A percentile compares a stretch with the other conserved stretches of the same genome.
Evolutionary conservation across 2,329 filamentous ascomycete genomes (phyloP).

Genomic region (Drechslerella stenobrocha): DNA sequence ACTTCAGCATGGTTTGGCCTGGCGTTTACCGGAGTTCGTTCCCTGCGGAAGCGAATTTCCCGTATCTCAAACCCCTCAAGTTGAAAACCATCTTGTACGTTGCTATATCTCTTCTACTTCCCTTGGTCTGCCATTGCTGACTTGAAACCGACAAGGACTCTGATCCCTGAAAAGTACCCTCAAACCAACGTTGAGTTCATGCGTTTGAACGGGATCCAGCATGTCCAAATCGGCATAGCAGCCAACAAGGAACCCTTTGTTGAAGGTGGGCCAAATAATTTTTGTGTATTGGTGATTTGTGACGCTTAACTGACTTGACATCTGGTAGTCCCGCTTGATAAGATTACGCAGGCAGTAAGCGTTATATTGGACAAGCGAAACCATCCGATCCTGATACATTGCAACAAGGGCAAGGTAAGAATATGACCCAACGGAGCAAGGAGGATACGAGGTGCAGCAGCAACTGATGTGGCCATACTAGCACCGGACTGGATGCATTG

Average conservation of each 20-base stretch:
- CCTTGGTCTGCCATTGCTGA: background rate
- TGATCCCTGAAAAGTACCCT: conserved; percentile 60
- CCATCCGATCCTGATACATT: conserved; percentile 82
- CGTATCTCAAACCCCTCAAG: conserved; percentile 68
- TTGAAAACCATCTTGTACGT: conserved; percentile 79
- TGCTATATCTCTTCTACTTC: background rate
- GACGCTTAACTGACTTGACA: conserved; percentile 44
- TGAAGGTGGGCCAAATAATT: conserved; percentile 56
- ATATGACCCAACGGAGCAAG: conserved; percentile 13
- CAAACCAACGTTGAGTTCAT: conserved; percentile 66
- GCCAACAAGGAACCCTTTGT: conserved; percentile 79
- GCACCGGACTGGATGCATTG: conserved; percentile 89
- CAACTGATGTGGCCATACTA: conserved; percentile 54
- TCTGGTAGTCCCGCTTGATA: conserved; percentile 61
- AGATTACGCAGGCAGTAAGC: conserved; percentile 71
- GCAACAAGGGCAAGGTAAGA: conserved; percentile 81
- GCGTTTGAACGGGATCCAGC: conserved; percentile 67
- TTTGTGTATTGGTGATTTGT: conserved; percentile 16
- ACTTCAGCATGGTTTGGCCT: conserved; percentile 75
- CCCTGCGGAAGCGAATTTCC: conserved; percentile 70
- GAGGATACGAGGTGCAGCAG: conserved; percentile 11
- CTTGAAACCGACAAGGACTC: conserved; percentile 55
- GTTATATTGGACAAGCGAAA: conserved; percentile 72
- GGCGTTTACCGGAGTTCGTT: conserved; percentile 83
- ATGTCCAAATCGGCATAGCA: conserved; percentile 74